phyloP scores from a whole-genome alignment of 257 asterid genomes.

The Anisodus tanguticus region DNA sequence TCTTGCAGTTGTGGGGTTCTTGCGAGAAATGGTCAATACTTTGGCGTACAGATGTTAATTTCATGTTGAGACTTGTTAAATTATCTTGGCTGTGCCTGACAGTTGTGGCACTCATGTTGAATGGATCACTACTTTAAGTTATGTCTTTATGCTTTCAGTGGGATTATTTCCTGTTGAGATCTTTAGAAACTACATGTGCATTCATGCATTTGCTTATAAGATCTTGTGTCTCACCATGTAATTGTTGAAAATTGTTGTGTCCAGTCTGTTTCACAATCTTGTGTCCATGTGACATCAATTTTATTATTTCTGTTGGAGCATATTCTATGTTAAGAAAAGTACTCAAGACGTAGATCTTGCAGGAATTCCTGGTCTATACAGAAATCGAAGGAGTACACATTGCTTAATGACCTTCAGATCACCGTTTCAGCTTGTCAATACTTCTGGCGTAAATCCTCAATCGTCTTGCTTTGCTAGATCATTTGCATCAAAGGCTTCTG shows the following conservation, averaged over 20 bases:
- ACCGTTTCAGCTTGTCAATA: conserved; percentile 51
- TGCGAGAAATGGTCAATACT: not conserved
- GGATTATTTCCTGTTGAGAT: not conserved
- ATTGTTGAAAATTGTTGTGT: conserved; percentile 24
- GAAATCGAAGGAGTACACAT: conserved; percentile 41
- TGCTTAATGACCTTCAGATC: conserved; percentile 43
- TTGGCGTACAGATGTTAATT: not conserved
- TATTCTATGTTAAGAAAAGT: not conserved
- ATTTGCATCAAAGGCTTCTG: conserved; percentile 67
- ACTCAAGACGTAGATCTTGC: conserved; percentile 36
- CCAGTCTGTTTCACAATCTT: not conserved
- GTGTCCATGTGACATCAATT: conserved; percentile 6
- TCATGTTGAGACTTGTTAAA: not conserved
- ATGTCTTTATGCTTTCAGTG: not conserved
- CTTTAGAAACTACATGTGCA: not conserved
- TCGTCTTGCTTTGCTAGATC: conserved; percentile 52
- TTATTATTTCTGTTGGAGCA: not conserved
- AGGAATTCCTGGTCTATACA: conserved; percentile 53
- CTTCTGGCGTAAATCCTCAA: conserved; percentile 39
- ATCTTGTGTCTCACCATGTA: conserved; percentile 24
- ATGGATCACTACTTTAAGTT: conserved; percentile 2
- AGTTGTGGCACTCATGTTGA: not conserved
- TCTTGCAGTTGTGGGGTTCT: not conserved
- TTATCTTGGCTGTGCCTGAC: not conserved
- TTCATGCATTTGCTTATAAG: conserved; percentile 20